phyloP scores from a whole-genome alignment of 1,284 basidiomycete genomes.

The Blastosporella zonata region DNA sequence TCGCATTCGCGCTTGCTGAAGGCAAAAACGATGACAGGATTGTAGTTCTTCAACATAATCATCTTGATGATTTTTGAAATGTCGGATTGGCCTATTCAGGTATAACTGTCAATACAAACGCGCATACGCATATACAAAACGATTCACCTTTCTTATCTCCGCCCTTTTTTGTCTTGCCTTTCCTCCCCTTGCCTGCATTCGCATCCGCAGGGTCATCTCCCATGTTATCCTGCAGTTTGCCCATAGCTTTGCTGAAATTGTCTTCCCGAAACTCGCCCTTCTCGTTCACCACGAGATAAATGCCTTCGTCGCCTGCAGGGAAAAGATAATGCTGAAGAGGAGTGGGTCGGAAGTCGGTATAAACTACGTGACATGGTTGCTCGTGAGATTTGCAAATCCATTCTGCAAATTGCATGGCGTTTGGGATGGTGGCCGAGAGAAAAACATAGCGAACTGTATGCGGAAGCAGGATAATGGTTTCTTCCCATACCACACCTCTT shows the following conservation, averaged over 20 bases:
- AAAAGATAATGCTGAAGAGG: conserved; percentile 99
- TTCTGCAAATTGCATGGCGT: conserved; percentile 99
- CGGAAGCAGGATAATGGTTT: conserved; percentile 96
- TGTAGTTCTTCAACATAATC: conserved; percentile 98
- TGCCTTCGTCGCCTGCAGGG: conserved; percentile 94
- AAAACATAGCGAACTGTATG: conserved; percentile 98
- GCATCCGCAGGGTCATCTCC: conserved; percentile 95
- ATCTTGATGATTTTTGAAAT: conserved; percentile 98
- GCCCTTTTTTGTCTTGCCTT: conserved; percentile 89
- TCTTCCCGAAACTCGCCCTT: conserved; percentile 96
- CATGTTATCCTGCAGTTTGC: conserved; percentile 77
- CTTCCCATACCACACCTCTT: conserved; percentile 85
- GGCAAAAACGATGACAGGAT: conserved; percentile 98
- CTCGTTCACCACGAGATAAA: conserved; percentile 97
- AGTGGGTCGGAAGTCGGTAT: conserved; percentile 98
- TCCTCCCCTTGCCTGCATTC: conserved; percentile 76
- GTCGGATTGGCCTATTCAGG: conserved; percentile 74
- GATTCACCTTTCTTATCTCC: conserved; percentile 83
- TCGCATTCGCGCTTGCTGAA: conserved; percentile 99
- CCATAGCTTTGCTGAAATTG: conserved; percentile 98
- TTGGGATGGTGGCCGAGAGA: conserved; percentile 99
- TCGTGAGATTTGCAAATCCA: conserved; percentile 98
- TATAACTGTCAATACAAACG: background rate
- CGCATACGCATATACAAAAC: background rate
- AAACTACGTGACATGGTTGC: conserved; percentile 98